Evolutionary conservation across 768 basidiomycete genomes (phyloP), one percentile per base, ranked within the genome.

Genomic region (Hemileccinum rubropunctum): DNA sequence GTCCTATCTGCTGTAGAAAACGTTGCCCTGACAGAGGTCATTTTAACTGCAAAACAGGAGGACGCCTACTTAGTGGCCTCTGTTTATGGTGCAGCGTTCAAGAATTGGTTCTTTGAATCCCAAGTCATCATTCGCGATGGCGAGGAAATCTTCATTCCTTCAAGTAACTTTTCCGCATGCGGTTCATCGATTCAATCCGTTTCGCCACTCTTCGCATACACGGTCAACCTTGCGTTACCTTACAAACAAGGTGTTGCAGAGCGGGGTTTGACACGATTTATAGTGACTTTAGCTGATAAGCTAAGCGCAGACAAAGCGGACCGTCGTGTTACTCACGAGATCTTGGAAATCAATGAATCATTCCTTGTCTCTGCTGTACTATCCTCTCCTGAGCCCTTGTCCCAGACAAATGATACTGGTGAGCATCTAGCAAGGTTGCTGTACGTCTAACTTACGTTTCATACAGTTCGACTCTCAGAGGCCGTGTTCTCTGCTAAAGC

Each of bases 271-370:
- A 91, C 90, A 1, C 73, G 68, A 40, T 67, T 91, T 43, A 69
- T 84, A 43, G 60, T 86, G 13, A 66, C 77, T 1, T 68, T 70
- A 21, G 63, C 63, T 18, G 57, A 68, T 21, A 53, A 45, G 23
- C 20, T 47, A 48, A 42, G n/a, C 8, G 37, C 43, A 17, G 52
- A 47, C 49, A 51, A 45, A 28, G 51, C 21, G 38, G 42, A 52
- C 14, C 18, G 1, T 14, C 51, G 43, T 20, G 58, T 54, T 54
- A 53, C 51, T 38, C 57, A 59, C 9, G 81, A 83, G 28, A 61
- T 55, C 15, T 64, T 89, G 41, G 88, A 90, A 65, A 91, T 91
- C 46, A 79, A 79, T 58, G 84, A 90, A 59, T 76, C 69, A 15
- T 91, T 91, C 65, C 74, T 91, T 20, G 83, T 80, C 8, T 77